Base-by-base conservation (phyloP, 1,284 basidiomycete genomes). In the Bjerkandera adusta region DNA sequence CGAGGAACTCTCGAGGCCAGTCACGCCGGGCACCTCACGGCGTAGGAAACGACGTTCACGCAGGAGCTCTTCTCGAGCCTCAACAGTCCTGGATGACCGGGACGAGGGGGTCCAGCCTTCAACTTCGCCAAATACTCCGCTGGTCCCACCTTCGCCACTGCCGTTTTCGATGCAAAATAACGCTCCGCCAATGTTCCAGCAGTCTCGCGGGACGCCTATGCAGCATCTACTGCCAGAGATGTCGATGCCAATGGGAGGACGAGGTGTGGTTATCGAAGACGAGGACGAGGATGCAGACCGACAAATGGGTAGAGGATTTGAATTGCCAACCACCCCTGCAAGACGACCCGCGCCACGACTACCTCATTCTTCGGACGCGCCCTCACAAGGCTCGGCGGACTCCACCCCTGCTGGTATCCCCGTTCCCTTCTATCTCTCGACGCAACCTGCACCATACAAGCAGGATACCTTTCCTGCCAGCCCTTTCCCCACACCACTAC, bases 181-280 rank as follows among this genome's bases (percentile, higher is more conserved):
- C 10, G 57, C 59, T n/a, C 54, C 52, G 59, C 25, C 48, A 50
- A 10, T 56, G 44, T 57, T 57, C 45, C 58, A 56, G 11, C 48
- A 53, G 2, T 49, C 51, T 1, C 58, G 54, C 46, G 50, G 66
- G 54, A 56, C 68, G 58, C 45, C 57, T 43, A 26, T 57, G 37
- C 43, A 46, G 16, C 11, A 54, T 15, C 45, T 24, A 8, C 11
- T 56, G 15, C 66, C 66, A 50, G 62, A 62, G 38, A 65, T 64
- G 33, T 62, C 66, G 49, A 60, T 60, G 36, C 67, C 69, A 16
- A 66, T 72, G 27, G 75, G 81, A 39, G 71, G 83, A 43, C 72
- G 85, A 56, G 83, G 85, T 57, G 75, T 85, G 15, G 69, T 89
- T 1, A 74, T 89, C 34, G 85, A 86, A 60, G 82, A 86, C 41